These are phyloP conservation scores for Scutellaria baicalensis DNA, from an alignment of 257 asterid genomes.

Conservation along the genomic window DNA sequence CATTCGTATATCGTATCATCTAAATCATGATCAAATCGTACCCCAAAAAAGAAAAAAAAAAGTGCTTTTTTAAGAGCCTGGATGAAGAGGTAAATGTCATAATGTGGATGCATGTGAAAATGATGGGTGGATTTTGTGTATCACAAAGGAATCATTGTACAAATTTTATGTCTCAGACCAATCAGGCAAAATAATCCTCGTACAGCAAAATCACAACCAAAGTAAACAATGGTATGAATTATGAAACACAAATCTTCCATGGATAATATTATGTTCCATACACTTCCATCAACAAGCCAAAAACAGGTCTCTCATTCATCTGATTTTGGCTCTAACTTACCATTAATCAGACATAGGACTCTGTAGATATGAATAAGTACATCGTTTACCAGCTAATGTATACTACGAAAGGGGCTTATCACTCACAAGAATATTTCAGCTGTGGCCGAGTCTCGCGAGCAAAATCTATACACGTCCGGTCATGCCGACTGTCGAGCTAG, in stretches of 20 bases:
- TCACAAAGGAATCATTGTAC: neutral
- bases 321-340: neutral
- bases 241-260: neutral
- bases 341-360: neutral
- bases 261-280: neutral
- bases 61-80: too few relatives aligned
- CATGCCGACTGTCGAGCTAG: conserved; percentile 50
- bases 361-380: neutral
- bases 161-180: neutral
- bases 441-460: neutral
- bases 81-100: too few relatives aligned
- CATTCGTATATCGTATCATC: too few relatives aligned
- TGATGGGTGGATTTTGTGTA: too few relatives aligned
- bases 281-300: neutral
- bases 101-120: too few relatives aligned
- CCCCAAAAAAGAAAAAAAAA: too few relatives aligned
- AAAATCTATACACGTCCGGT: conserved; percentile 40
- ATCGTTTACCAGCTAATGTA: neutral
- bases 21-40: too few relatives aligned
- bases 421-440: neutral
- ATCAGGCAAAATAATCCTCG: neutral
- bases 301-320: conserved; percentile 8
- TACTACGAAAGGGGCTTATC: neutral
- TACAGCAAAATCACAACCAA: neutral
- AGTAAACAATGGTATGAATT: neutral